phyloP scores from a whole-genome alignment of 345 rosid species.

The Populus tremula region DNA sequence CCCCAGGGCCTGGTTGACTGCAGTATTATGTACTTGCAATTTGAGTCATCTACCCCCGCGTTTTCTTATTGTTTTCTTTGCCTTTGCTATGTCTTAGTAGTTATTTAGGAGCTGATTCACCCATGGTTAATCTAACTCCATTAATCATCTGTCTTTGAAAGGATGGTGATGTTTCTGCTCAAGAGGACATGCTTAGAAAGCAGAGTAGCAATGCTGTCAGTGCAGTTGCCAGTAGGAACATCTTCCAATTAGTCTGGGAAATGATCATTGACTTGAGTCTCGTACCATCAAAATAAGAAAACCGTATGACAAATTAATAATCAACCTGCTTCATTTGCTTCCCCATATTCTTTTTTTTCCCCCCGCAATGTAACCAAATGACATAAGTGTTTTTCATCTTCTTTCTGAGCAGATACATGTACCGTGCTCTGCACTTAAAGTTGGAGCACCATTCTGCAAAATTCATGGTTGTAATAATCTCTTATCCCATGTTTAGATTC shows the following conservation, averaged over 20 bases:
- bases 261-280: neutral
- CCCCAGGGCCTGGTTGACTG: too few species aligned
- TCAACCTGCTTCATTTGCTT: too few species aligned
- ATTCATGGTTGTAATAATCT: too few species aligned
- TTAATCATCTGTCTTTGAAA: slow-evolving; percentile 12
- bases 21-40: too few species aligned
- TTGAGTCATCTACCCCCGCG: too few species aligned
- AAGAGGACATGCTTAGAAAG: slow-evolving; percentile 66
- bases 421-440: too few species aligned
- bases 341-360: too few species aligned
- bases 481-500: too few species aligned
- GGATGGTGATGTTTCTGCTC: slow-evolving; percentile 62
- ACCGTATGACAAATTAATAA: neutral
- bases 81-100: neutral
- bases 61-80: neutral
- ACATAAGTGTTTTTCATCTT: too few species aligned
- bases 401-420: too few species aligned
- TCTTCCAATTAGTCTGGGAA: slow-evolving; percentile 60
- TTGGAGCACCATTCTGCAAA: too few species aligned
- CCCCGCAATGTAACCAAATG: too few species aligned
- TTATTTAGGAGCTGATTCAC: neutral
- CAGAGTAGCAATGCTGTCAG: slow-evolving; percentile 50
- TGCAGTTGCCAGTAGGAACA: slow-evolving; percentile 55
- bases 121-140: neutral
- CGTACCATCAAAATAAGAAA: neutral